Evolutionary conservation across 495 filamentous ascomycete species (phyloP).

Genomic region (Achaetomiella virescens): DNA sequence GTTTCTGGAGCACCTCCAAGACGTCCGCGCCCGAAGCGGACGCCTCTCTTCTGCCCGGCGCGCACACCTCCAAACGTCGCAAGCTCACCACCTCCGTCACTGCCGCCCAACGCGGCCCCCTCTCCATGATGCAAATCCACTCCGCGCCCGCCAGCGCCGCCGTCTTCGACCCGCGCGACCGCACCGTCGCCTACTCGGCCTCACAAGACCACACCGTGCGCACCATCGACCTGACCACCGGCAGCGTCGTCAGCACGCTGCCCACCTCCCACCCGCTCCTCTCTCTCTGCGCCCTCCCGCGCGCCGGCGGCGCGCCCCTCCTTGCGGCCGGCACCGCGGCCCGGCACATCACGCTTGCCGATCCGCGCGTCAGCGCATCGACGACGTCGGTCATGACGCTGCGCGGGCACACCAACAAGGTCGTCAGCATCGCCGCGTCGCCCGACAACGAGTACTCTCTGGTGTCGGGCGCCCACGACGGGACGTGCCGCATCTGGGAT

Average conservation of each 20-base stretch:
- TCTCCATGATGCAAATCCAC: slow-evolving; percentile 67
- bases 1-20: slow-evolving; percentile 77
- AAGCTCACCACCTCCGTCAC: slow-evolving; percentile 61
- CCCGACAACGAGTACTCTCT: slow-evolving; percentile 73
- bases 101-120: slow-evolving; percentile 69
- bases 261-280: slow-evolving; percentile 76
- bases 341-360: slow-evolving; percentile 82
- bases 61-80: slow-evolving; percentile 63
- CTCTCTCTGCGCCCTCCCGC: slow-evolving; percentile 62
- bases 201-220: slow-evolving; percentile 84
- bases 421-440: slow-evolving; percentile 61
- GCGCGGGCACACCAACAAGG: slow-evolving; percentile 80
- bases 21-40: slow-evolving; percentile 65
- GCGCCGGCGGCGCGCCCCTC: slow-evolving; percentile 48
- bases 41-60: slow-evolving; percentile 56
- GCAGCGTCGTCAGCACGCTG: slow-evolving; percentile 64
- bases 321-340: slow-evolving; percentile 80
- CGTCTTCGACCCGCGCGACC: slow-evolving; percentile 76
- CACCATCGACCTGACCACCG: slow-evolving; percentile 85
- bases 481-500: slow-evolving; percentile 90
- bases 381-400: slow-evolving; percentile 78
- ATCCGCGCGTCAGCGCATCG: slow-evolving; percentile 70
- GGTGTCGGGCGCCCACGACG: slow-evolving; percentile 79
- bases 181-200: slow-evolving; percentile 80
- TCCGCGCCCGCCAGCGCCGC: slow-evolving; percentile 63